Evolutionary conservation across 257 asterid species (phyloP).

Genomic region (Solanum etuberosum): DNA sequence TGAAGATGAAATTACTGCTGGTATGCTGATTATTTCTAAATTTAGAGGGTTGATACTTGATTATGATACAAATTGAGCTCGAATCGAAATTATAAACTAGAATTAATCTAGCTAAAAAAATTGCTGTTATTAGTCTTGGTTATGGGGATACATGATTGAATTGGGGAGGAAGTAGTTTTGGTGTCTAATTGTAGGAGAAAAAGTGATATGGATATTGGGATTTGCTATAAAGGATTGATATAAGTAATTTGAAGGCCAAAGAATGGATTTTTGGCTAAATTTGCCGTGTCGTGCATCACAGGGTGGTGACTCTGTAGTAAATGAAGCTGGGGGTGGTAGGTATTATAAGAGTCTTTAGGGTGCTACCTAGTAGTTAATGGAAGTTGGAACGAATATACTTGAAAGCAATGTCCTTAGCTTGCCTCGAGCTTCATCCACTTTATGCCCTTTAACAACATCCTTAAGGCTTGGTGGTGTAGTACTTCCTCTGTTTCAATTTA

Average conservation of each 20-base stretch:
- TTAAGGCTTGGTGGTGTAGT: neutral
- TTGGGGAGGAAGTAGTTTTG: neutral
- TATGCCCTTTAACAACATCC: no score
- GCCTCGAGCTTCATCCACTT: neutral
- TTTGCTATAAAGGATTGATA: neutral
- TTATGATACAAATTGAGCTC: neutral
- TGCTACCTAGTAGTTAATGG: neutral
- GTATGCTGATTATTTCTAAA: constrained; percentile 15
- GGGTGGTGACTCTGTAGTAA: neutral
- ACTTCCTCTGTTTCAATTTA: no score
- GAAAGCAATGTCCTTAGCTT: neutral
- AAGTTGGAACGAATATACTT: neutral
- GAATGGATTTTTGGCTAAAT: neutral
- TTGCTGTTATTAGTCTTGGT: neutral
- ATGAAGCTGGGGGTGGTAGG: neutral
- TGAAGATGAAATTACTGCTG: constrained; percentile 80
- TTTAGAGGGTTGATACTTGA: no score
- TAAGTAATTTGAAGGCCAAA: neutral
- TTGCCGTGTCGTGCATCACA: neutral
- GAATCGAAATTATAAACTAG: neutral
- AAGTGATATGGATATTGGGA: neutral
- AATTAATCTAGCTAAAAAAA: neutral
- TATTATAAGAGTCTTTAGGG: neutral
- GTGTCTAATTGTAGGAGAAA: neutral
- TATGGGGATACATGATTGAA: neutral